phyloP scores from a whole-genome alignment of 805 yeast genomes.

The Candida palmyrensis region DNA sequence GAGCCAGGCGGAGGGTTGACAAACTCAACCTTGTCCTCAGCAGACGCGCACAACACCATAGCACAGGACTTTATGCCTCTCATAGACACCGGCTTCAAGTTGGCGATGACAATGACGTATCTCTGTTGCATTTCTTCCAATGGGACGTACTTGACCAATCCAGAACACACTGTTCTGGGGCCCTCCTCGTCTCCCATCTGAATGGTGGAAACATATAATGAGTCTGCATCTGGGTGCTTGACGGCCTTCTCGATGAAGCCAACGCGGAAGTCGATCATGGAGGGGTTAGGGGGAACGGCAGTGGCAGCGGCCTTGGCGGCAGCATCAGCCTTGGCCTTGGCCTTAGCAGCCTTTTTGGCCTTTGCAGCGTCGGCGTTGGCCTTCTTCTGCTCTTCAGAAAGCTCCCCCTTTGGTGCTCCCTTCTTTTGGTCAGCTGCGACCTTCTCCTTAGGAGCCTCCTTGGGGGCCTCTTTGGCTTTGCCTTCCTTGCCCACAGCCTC shows the following conservation, averaged over 20 bases:
- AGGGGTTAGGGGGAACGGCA: conserved; percentile 69
- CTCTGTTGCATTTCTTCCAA: conserved; percentile 95
- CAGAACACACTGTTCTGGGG: conserved; percentile 98
- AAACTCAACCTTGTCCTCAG: conserved; percentile 72
- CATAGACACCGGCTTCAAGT: conserved; percentile 96
- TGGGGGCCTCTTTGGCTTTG: conserved; percentile 7
- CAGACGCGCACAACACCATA: conserved; percentile 95
- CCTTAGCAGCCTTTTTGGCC: conserved; percentile 59
- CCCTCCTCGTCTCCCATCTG: conserved; percentile 95
- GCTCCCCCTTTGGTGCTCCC: conserved; percentile 39
- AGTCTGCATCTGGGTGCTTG: conserved; percentile 97
- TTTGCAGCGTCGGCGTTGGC: conserved; percentile 53
- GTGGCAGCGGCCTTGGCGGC: conserved; percentile 46
- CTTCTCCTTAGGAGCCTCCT: conserved; percentile 23
- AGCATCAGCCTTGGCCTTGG: conserved; percentile 51
- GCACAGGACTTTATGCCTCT: conserved; percentile 94
- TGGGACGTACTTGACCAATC: conserved; percentile 83
- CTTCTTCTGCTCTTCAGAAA: conserved; percentile 38
- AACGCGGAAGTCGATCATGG: conserved; percentile 86
- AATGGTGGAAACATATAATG: conserved; percentile 92
- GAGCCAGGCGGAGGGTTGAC: conserved; percentile 92
- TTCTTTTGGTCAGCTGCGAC: conserved; percentile 36
- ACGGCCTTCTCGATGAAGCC: conserved; percentile 96
- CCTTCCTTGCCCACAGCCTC: conserved; percentile 15
- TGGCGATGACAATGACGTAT: conserved; percentile 85